Percentiles rank a stretch among this genome's conserved stretches.
Evolutionary conservation across 2,329 filamentous ascomycete genomes (phyloP).

Genomic region (Metarhizium brunneum): DNA sequence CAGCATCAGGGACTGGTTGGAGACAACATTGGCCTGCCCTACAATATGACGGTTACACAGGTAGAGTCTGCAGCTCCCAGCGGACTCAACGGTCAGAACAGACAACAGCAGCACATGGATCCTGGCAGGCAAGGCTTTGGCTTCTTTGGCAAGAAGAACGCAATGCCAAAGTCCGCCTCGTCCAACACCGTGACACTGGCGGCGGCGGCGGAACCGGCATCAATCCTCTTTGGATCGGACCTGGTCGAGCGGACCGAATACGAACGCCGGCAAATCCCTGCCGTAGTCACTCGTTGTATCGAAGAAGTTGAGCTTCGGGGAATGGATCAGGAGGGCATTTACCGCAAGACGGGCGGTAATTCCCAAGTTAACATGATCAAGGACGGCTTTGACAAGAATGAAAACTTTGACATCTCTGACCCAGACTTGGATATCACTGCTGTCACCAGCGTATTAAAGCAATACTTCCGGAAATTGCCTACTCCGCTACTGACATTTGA

Average conservation of each 20-base stretch:
- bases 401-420: slow-evolving; percentile 88
- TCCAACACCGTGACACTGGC: slow-evolving; percentile 26
- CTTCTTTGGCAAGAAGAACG: slow-evolving; percentile 56
- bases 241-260: slow-evolving; percentile 76
- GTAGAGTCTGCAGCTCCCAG: slow-evolving; percentile 35
- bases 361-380: slow-evolving; percentile 85
- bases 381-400: slow-evolving; percentile 79
- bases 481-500: slow-evolving; percentile 85
- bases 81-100: slow-evolving; percentile 21
- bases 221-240: slow-evolving; percentile 78
- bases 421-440: slow-evolving; percentile 91
- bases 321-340: slow-evolving; percentile 97
- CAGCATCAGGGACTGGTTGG: slow-evolving; percentile 44
- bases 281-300: slow-evolving; percentile 86
- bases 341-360: slow-evolving; percentile 91
- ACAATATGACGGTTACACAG: slow-evolving; percentile 55
- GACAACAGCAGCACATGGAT: slow-evolving; percentile 16
- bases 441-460: slow-evolving; percentile 90
- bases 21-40: slow-evolving; percentile 60
- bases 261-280: slow-evolving; percentile 82
- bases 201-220: slow-evolving; percentile 43
- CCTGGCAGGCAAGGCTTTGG: slow-evolving; percentile 53
- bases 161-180: slow-evolving; percentile 43
- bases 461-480: slow-evolving; percentile 92
- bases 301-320: slow-evolving; percentile 92